A percentile compares a stretch with the other conserved stretches of the same genome.
These are phyloP conservation scores for Delitschia confertaspora DNA, from an alignment of 495 filamentous ascomycete genomes.

Conservation along the genomic window DNA sequence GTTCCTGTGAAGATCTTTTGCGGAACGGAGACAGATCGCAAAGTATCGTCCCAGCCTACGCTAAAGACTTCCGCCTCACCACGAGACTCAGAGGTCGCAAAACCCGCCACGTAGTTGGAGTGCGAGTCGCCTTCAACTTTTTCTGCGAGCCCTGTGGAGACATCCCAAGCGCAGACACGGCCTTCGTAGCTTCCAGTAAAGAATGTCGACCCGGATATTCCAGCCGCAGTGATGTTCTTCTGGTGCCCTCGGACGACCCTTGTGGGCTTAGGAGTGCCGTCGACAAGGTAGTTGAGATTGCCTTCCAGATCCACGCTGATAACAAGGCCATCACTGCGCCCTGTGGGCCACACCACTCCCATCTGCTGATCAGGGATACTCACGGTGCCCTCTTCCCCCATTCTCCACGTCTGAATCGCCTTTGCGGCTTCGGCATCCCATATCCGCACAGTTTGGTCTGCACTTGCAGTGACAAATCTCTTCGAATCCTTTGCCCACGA, in stretches of 20 bases:
- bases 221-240: slow-evolving; percentile 76
- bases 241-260: slow-evolving; percentile 84
- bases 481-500: slow-evolving; percentile 87
- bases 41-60: slow-evolving; percentile 91
- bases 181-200: slow-evolving; percentile 91
- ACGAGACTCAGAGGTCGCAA: slow-evolving; percentile 42
- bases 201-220: slow-evolving; percentile 49
- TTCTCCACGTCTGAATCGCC: slow-evolving; percentile 67
- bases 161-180: slow-evolving; percentile 72
- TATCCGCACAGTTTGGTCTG: slow-evolving; percentile 81
- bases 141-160: slow-evolving; percentile 54
- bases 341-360: slow-evolving; percentile 84
- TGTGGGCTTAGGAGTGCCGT: slow-evolving; percentile 57
- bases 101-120: slow-evolving; percentile 71
- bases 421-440: slow-evolving; percentile 81
- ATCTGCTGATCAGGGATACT: slow-evolving; percentile 83
- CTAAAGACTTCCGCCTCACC: slow-evolving; percentile 60
- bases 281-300: slow-evolving; percentile 78
- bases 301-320: slow-evolving; percentile 83
- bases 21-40: slow-evolving; percentile 62
- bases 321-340: slow-evolving; percentile 72
- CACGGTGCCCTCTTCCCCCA: slow-evolving; percentile 70
- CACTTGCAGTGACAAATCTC: slow-evolving; percentile 81
- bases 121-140: slow-evolving; percentile 70
- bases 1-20: slow-evolving; percentile 51